These are phyloP conservation scores for Periconia digitata DNA, from an alignment of 2,329 filamentous ascomycete species.

Conservation along the genomic window DNA sequence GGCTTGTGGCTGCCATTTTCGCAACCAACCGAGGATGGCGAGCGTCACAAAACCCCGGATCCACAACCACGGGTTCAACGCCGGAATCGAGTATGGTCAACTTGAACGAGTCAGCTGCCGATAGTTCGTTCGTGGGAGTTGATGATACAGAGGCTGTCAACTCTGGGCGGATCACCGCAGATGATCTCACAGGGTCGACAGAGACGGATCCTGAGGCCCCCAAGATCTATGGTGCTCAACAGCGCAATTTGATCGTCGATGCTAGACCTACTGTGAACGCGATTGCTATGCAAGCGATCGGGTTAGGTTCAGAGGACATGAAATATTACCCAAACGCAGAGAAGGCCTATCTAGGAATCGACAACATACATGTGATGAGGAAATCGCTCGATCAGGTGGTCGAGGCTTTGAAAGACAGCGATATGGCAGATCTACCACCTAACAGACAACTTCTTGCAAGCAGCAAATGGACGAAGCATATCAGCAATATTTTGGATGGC, in stretches of 20 bases:
- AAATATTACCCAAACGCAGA: slow-evolving; percentile 91
- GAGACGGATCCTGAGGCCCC: slow-evolving; percentile 40
- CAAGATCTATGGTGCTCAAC: slow-evolving; percentile 82
- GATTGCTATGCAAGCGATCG: slow-evolving; percentile 88
- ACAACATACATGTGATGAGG: slow-evolving; percentile 98
- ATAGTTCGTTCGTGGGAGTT: slow-evolving; percentile 38
- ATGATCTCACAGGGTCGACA: slow-evolving; percentile 32
- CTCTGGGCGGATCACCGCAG: slow-evolving; percentile 19
- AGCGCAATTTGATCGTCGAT: slow-evolving; percentile 93
- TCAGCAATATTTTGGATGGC: slow-evolving; percentile 79
- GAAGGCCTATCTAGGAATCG: slow-evolving; percentile 92
- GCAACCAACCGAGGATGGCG: slow-evolving; percentile 58
- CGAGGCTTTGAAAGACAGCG: slow-evolving; percentile 88
- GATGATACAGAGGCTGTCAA: slow-evolving; percentile 24
- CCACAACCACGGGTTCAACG: slow-evolving; percentile 27
- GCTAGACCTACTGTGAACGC: slow-evolving; percentile 93
- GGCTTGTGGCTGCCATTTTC: slow-evolving; percentile 89
- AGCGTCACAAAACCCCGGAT: slow-evolving; percentile 24
- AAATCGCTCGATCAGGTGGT: slow-evolving; percentile 85
- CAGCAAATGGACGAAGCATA: slow-evolving; percentile 91
- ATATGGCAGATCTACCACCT: slow-evolving; percentile 79
- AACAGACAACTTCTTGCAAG: slow-evolving; percentile 78
- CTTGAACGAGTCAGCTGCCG: slow-evolving; percentile 32
- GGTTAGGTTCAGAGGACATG: slow-evolving; percentile 96
- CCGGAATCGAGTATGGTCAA: slow-evolving; percentile 39